A percentile compares a stretch with the other conserved stretches of the same genome.
Evolutionary conservation across 768 basidiomycete species (phyloP).

Genomic region (Dioszegia hungarica): DNA sequence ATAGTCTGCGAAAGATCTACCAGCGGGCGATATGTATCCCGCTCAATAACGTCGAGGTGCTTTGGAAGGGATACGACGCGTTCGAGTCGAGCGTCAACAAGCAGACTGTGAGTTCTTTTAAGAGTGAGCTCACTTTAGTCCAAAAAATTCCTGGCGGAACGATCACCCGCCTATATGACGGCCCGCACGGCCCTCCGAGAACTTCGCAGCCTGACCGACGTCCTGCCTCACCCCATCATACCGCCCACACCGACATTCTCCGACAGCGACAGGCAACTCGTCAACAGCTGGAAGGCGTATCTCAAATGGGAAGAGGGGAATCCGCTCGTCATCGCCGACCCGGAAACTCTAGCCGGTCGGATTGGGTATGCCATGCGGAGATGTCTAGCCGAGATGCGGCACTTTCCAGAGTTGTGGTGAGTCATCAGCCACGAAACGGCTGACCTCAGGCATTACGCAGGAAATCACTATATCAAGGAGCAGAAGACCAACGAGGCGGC

Average conservation of each 20-base stretch:
- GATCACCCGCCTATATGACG: conserved; percentile 92
- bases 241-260: conserved; percentile 71
- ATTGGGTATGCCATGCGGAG: conserved; percentile 80
- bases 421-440: neutral
- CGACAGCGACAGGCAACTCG: conserved; percentile 63
- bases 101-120: conserved; percentile 67
- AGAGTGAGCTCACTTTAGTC: conserved; percentile 64
- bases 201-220: conserved; percentile 61
- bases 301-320: conserved; percentile 94
- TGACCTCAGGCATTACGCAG: conserved; percentile 76
- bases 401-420: conserved; percentile 90
- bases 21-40: conserved; percentile 92
- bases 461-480: conserved; percentile 68
- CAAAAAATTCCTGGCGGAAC: conserved; percentile 90
- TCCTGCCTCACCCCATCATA: conserved; percentile 61
- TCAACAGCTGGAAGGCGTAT: conserved; percentile 86
- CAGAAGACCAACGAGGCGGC: conserved; percentile 77
- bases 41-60: conserved; percentile 79
- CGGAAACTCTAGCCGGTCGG: conserved; percentile 60
- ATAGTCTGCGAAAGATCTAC: conserved; percentile 81
- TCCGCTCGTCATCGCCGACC: conserved; percentile 85
- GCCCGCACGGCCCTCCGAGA: conserved; percentile 83
- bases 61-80: conserved; percentile 90
- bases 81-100: conserved; percentile 87
- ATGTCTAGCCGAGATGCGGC: conserved; percentile 85